Percentiles rank a stretch among this genome's conserved stretches.
These are phyloP conservation scores for Phytophthora europaea DNA, from an alignment of 352 stramenopile genomes.

Conservation along the genomic window DNA sequence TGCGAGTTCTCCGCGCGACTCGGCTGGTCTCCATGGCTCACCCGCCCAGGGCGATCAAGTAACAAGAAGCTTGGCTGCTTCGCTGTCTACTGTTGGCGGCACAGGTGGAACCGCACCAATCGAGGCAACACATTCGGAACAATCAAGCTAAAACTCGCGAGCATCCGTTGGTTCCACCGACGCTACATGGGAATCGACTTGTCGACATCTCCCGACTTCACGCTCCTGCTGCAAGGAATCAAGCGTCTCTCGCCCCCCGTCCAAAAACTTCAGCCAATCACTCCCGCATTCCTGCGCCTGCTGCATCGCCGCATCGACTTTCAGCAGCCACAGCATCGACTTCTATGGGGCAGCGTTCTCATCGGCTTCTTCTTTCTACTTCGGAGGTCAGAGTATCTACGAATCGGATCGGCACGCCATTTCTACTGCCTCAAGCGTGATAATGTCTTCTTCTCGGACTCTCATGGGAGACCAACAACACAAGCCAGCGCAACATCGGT, in stretches of 20 bases:
- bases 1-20: conserved; percentile 3
- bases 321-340: conserved; percentile 8
- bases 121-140: conserved; percentile 26
- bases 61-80: conserved; percentile 25
- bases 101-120: conserved; percentile 14
- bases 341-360: conserved; percentile 38
- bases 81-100: conserved; percentile 22
- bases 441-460: conserved; percentile 25
- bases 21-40: conserved; percentile 14
- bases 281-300: conserved; percentile 29
- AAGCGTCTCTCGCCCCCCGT: conserved; percentile 31
- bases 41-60: background rate
- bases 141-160: conserved; percentile 33
- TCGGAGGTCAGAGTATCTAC: conserved; percentile 26
- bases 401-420: background rate
- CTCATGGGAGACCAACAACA: background rate
- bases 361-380: conserved; percentile 43
- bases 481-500: conserved; percentile 15
- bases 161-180: conserved; percentile 32
- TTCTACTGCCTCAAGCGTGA: conserved; percentile 25
- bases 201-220: conserved; percentile 7
- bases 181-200: conserved; percentile 17
- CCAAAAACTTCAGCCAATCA: conserved; percentile 36
- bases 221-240: conserved; percentile 31
- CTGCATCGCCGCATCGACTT: conserved; percentile 14